Evolutionary conservation across 257 asterid species (phyloP).

Genomic region (Rehmannia glutinosa): DNA sequence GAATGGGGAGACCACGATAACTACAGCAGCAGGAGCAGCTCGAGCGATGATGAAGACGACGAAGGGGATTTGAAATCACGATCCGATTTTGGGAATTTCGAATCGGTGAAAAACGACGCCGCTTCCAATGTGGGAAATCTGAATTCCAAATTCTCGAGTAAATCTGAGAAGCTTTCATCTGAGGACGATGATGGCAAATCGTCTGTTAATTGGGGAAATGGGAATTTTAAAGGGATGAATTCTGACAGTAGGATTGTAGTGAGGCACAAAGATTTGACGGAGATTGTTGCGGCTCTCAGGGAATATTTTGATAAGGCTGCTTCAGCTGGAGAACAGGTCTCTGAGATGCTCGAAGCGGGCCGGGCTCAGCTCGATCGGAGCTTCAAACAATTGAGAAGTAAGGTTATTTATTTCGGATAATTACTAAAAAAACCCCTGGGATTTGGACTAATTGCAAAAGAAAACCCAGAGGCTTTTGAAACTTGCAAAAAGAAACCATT

Average conservation of each 20-base stretch:
- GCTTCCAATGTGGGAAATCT: conserved; percentile 15
- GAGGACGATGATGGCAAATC: conserved; percentile 51
- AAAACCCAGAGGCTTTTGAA: no score
- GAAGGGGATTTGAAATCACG: conserved; percentile 42
- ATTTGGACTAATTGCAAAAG: no score
- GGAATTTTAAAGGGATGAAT: conserved; percentile 30
- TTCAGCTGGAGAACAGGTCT: conserved; percentile 76
- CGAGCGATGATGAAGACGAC: conserved; percentile 27
- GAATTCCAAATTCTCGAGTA: conserved; percentile 35
- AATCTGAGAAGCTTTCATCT: conserved; percentile 45
- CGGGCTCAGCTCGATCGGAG: conserved; percentile 85
- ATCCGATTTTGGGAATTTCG: conserved; percentile 36
- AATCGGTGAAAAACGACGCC: conserved; percentile 36
- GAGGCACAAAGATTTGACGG: conserved; percentile 76
- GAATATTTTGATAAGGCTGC: conserved; percentile 89
- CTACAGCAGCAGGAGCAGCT: conserved; percentile 46
- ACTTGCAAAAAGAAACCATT: no score
- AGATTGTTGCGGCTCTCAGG: conserved; percentile 65
- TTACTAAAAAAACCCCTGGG: no score
- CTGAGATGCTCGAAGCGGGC: conserved; percentile 84
- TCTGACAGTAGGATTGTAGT: conserved; percentile 61
- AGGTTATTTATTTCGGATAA: conserved; percentile 16
- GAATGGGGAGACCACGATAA: conserved; percentile 90
- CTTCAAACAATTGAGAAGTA: conserved; percentile 85
- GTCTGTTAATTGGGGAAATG: conserved; percentile 57